Conservation (phyloP, 2,329 filamentous ascomycete genomes). For the Ceratocystis destructans region DNA sequence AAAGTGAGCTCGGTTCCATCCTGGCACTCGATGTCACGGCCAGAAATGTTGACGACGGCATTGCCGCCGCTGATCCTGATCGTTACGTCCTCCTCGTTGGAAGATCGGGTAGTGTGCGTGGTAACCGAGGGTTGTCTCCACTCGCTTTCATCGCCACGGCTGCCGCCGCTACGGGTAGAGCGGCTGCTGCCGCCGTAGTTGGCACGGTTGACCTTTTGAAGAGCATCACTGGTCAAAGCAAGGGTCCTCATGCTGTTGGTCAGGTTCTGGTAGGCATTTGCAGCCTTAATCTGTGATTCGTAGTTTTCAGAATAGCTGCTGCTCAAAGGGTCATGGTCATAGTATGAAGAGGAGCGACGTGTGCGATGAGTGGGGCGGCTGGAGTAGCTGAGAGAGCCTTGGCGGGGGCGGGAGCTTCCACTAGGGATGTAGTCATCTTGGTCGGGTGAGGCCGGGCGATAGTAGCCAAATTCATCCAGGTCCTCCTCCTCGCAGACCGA, state of each 20-base stretch:
- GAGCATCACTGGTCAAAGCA: slow-evolving; percentile 36
- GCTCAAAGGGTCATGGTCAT: background rate
- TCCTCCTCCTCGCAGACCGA: slow-evolving; percentile 13
- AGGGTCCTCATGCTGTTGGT: slow-evolving; percentile 16
- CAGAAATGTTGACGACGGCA: slow-evolving; percentile 42
- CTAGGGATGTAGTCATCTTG: slow-evolving; percentile 14
- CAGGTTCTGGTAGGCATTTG: slow-evolving; percentile 28
- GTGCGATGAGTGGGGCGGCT: background rate
- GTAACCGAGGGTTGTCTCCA: slow-evolving; percentile 44
- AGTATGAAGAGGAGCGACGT: slow-evolving; percentile 13
- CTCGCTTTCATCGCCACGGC: slow-evolving; percentile 47
- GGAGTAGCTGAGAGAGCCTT: slow-evolving; percentile 10
- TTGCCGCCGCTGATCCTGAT: slow-evolving; percentile 46
- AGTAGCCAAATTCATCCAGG: slow-evolving; percentile 4
- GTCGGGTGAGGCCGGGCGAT: background rate
- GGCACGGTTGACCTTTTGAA: slow-evolving; percentile 37
- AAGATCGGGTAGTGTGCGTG: slow-evolving; percentile 45
- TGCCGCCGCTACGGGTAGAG: slow-evolving; percentile 44
- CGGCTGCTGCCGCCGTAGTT: slow-evolving; percentile 38
- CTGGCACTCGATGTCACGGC: slow-evolving; percentile 43
- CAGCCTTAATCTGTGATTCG: slow-evolving; percentile 32
- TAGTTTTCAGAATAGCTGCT: slow-evolving; percentile 21
- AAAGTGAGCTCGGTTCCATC: slow-evolving; percentile 49
- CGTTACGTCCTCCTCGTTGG: slow-evolving; percentile 42
- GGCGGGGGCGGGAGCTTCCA: slow-evolving; percentile 12